Evolutionary conservation across 2,329 filamentous ascomycete genomes (phyloP), one percentile per base, ranked within the genome.

Genomic region (Cylindrodendrum hubeiense): DNA sequence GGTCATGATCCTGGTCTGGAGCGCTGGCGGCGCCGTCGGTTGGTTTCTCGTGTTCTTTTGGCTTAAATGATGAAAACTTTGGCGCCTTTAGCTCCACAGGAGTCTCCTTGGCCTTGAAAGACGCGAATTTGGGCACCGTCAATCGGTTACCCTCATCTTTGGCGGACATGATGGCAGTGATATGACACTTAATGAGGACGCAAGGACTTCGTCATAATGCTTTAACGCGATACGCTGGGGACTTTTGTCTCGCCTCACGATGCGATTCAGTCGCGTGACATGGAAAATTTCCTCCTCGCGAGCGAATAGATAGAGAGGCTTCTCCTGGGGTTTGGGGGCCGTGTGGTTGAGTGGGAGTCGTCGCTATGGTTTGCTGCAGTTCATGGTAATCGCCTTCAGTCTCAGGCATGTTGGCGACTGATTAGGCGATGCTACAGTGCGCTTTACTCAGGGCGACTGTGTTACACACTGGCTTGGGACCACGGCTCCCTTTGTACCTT

Each of bases 61-160:
- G 54, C 70, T 87, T 90, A 82, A 95, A 95, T 67, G 92, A 95
- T 21, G 88, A 84, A 75, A 95, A 95, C 71, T 90, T 94, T 6
- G 93, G 93, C 5, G 73, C 70, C 17, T 70, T 75, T 30, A 75
- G 43, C 12, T 70, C 66, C 9, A 59, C 55, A 8, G 50, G 13
- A 30, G 67, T 63, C 22, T 69, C 7, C 26, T 68, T 70, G 10
- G 87, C 21, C 71, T 87, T 90, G 81, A 94, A 94, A 71, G 91
- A 94, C 49, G 87, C 82, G 75, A 94, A 95, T 72, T 90, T 93
- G 10, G 93, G 92, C 22, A 92, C 83, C 26, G 71, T 64, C 37
- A 71, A 46, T 49, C 70, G 71, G 49, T 53, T 37, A 34, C 67
- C 67, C 39, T 74, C 70, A 47, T 75, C 72, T 49, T 71, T 71